These are phyloP conservation scores for Erythrobasidium yunnanense DNA, from an alignment of 768 basidiomycete species.

Conservation along the genomic window DNA sequence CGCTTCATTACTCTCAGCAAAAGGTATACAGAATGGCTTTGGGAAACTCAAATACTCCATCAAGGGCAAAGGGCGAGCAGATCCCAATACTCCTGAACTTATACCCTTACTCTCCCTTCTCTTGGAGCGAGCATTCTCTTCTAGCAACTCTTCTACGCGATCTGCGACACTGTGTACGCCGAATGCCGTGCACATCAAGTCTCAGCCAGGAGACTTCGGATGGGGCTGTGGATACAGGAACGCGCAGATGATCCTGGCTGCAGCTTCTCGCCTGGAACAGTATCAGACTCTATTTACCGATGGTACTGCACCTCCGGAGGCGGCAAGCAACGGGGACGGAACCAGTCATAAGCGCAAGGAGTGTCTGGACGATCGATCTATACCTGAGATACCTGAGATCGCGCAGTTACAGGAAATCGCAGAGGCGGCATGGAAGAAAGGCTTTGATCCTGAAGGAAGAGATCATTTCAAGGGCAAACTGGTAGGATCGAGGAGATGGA, in stretches of 20 bases:
- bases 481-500: conserved; percentile 31
- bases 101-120: neutral
- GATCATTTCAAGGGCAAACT: conserved; percentile 32
- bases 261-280: conserved; percentile 22
- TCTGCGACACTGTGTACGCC: conserved; percentile 1
- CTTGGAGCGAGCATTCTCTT: neutral
- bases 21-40: neutral
- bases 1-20: neutral
- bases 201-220: conserved; percentile 24
- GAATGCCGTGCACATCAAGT: conserved; percentile 25
- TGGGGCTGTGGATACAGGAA: conserved; percentile 36
- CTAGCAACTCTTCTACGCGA: neutral
- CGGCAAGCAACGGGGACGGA: too few species aligned
- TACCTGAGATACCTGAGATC: conserved; percentile 30
- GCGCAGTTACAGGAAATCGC: conserved; percentile 29
- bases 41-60: neutral
- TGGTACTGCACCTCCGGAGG: too few species aligned
- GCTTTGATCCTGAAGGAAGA: conserved; percentile 32
- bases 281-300: neutral
- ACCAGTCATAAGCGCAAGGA: neutral
- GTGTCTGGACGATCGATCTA: neutral
- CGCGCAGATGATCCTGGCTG: conserved; percentile 33
- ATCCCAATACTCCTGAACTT: neutral
- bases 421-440: conserved; percentile 34
- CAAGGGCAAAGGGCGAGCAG: neutral